Conservation (phyloP, 352 stramenopile genomes). For the Phytopythium chamaehyphon region DNA sequence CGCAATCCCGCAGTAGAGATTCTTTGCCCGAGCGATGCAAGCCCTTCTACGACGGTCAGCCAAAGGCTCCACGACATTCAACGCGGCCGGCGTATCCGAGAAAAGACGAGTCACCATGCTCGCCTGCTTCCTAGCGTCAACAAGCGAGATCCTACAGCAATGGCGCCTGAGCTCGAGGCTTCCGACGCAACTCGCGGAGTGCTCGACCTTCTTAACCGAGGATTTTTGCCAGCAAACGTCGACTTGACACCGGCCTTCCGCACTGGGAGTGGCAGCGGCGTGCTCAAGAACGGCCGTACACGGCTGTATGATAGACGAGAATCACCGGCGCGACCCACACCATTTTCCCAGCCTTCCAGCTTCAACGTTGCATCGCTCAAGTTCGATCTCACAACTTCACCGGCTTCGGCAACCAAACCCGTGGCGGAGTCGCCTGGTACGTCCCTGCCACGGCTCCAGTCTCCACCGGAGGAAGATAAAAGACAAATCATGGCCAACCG, state of each 20-base stretch:
- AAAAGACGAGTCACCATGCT: constrained; percentile 49
- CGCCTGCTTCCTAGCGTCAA: constrained; percentile 70
- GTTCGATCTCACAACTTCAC: constrained; percentile 48
- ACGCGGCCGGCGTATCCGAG: constrained; percentile 38
- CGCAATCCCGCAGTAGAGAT: constrained; percentile 31
- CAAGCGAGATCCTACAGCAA: constrained; percentile 51
- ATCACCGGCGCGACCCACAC: constrained; percentile 34
- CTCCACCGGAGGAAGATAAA: constrained; percentile 6
- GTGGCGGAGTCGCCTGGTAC: neutral
- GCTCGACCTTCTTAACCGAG: constrained; percentile 63
- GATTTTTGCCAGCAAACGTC: constrained; percentile 53
- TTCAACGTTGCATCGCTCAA: constrained; percentile 79
- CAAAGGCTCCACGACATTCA: constrained; percentile 20
- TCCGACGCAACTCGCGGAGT: constrained; percentile 61
- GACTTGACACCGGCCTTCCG: constrained; percentile 66
- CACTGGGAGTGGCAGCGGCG: constrained; percentile 21
- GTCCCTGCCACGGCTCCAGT: constrained; percentile 3
- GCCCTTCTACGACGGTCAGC: constrained; percentile 10
- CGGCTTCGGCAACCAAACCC: neutral
- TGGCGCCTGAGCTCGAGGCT: constrained; percentile 45
- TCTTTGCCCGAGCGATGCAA: constrained; percentile 12
- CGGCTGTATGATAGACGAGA: constrained; percentile 59
- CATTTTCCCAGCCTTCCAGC: constrained; percentile 58
- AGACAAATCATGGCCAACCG: constrained; percentile 9
- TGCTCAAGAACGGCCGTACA: constrained; percentile 49